Evolutionary conservation across 164 flowering plant species (phyloP), one percentile per base, ranked within the genome.

Genomic region (Brasenia schreberi): DNA sequence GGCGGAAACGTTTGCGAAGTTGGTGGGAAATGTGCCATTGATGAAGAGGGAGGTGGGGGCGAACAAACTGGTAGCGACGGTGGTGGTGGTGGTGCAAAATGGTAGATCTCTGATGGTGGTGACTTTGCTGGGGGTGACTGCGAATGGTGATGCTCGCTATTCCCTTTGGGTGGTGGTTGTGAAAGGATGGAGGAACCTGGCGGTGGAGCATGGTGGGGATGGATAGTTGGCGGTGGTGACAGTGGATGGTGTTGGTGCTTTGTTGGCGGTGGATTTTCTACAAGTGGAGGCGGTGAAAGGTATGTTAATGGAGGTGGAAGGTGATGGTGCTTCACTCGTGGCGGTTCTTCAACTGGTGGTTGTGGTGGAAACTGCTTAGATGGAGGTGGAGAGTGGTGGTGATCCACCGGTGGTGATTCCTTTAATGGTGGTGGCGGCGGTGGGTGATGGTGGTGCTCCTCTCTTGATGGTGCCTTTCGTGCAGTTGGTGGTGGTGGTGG

Each of bases 171-270:
- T 62, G 60, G 72, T 6, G 72, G 52, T 66, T 73, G 52, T 6
- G 73, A 59, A 14, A 66, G 71, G 9, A 67, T 65, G 7, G 70
- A 60, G 33, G 5, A 9, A 7, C 23, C 44, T 1, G 70, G 67
- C 39, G 69, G 74, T 62, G 43, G n/a, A 16, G 78, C 66, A 18
- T 27, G 74, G 74, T 45, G 75, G 66, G 33, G 72, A 66, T 7
- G 76, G 76, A 0, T 69, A 70, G 17, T 62, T 56, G 18, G 19
- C 61, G 16, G 60, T 58, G 60, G 16, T 12, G 17, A 58, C 60
- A 12, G 60, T 14, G 17, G 60, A 12, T 4, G 60, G 60, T 58
- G 60, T 14, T 58, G 62, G 19, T 43, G 64, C 64, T 18, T 61
- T 12, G 53, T 33, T 58, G 60, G 16, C 18, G 16, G 16, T 14